These are phyloP conservation scores for Ophidiomyces ophidiicola DNA, from an alignment of 2,329 filamentous ascomycete genomes.

Conservation along the genomic window DNA sequence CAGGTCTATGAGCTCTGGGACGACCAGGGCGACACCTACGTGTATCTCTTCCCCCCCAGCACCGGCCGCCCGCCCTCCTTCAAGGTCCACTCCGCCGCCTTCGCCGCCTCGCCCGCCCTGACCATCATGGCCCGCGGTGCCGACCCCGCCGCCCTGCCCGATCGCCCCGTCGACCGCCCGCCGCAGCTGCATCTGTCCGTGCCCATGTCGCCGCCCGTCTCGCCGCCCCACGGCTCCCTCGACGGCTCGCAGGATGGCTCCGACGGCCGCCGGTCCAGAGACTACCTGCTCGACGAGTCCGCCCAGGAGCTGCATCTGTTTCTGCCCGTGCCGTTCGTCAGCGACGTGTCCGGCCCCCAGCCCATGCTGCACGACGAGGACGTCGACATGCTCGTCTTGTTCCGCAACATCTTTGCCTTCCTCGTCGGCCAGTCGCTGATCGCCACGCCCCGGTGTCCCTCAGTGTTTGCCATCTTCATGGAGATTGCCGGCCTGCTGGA, in stretches of 20 bases:
- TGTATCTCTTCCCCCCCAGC: constrained; percentile 50
- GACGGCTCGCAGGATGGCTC: constrained; percentile 30
- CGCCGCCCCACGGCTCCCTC: constrained; percentile 20
- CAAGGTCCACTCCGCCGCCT: constrained; percentile 47
- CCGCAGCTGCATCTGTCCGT: constrained; percentile 23
- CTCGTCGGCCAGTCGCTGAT: constrained; percentile 50
- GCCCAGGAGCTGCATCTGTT: constrained; percentile 44
- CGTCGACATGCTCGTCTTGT: constrained; percentile 45
- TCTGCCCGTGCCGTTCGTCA: constrained; percentile 45
- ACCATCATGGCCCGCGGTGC: constrained; percentile 44
- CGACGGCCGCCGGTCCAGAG: constrained; percentile 38
- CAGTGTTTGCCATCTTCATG: constrained; percentile 50
- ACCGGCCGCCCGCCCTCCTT: constrained; percentile 49
- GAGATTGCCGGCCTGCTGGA: constrained; percentile 46
- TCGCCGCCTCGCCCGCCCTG: constrained; percentile 45
- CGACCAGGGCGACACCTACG: constrained; percentile 48
- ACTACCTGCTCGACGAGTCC: constrained; percentile 37
- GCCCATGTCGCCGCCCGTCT: constrained; percentile 21
- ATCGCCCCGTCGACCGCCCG: constrained; percentile 20
- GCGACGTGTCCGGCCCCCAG: constrained; percentile 33
- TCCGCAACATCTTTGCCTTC: constrained; percentile 54
- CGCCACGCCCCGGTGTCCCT: constrained; percentile 43
- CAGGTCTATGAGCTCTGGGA: constrained; percentile 47
- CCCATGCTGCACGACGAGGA: constrained; percentile 36
- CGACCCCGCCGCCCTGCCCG: constrained; percentile 31